Base-by-base conservation (phyloP, 805 yeast genomes). In the Cyberlindnera subsufficiens region DNA sequence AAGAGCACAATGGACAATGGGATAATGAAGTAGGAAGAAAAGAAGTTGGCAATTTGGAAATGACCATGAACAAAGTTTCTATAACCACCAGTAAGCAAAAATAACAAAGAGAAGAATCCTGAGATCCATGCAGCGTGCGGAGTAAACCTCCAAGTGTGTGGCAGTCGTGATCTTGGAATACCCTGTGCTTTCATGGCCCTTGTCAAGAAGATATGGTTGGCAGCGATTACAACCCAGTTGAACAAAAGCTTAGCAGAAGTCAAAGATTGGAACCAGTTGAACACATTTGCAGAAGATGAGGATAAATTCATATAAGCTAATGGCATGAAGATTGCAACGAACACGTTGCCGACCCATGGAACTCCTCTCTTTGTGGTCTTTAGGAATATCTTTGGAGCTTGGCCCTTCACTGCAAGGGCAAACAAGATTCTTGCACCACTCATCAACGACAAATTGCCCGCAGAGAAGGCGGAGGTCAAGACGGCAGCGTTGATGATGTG, bases 131-230 rank as follows among this genome's bases (percentile, higher is more conserved):
- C 61, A 31, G 55, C 61, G 32, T 32, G 30, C 8, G 50, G 62
- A 13, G 48, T 42, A 17, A 42, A 42, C 7, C 18, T 39, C 17
- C 48, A 16, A 1, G 32, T 39, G 22, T 49, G 49, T 35, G 55
- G 53, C n/a, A 51, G 22, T 30, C 46, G 35, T 9, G 39, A 42
- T 39, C 55, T 41, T 11, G 48, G 37, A n/a, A 41, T 41, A 20
- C 55, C 53, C 54, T 70, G 74, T 3, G 62, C 69, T 43, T 58
- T 67, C 56, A 69, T 47, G 0, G 69, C 74, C 33, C 63, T 54
- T 3, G 47, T 43, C 54, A 63, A 35, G 20, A 37, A 46, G 27
- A 65, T 58, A 48, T 65, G 67, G 38, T 58, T 63, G 7, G 54
- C 42, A 5, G 66, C 50, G 33, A 64, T 63, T 15, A 54, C 32